Evolutionary conservation across 1,139 yeast genomes (phyloP).

Genomic region (Lodderomyces parapsilosis): DNA sequence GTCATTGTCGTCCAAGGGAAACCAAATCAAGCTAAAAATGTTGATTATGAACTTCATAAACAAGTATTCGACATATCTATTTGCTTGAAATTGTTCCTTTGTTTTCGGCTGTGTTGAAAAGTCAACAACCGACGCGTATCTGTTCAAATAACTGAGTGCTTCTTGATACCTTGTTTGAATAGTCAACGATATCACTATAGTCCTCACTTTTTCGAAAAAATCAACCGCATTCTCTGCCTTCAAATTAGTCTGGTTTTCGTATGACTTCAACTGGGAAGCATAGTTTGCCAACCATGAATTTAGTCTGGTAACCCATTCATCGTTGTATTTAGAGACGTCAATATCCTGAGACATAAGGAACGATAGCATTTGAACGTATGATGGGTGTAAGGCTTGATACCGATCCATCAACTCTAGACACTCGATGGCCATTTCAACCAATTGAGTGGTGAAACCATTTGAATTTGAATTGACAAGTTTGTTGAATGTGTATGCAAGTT

Average conservation of each 20-base stretch:
- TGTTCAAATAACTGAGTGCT: slow-evolving; percentile 20
- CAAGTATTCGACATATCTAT: slow-evolving; percentile 27
- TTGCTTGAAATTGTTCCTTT: slow-evolving; percentile 19
- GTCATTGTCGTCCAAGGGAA: slow-evolving; percentile 16
- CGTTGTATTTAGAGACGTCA: slow-evolving; percentile 1
- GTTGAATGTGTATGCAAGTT: slow-evolving; percentile 14
- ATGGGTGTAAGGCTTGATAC: slow-evolving; percentile 21
- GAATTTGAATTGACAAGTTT: slow-evolving; percentile 11
- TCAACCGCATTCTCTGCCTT: slow-evolving; percentile 2
- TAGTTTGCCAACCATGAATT: slow-evolving; percentile 1
- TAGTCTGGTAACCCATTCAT: slow-evolving; percentile 7
- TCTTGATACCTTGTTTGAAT: slow-evolving; percentile 22
- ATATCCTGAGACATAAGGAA: slow-evolving; percentile 9
- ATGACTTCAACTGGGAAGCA: slow-evolving; percentile 2
- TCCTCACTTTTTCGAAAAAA: slow-evolving; percentile 12
- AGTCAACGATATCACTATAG: slow-evolving; percentile 12
- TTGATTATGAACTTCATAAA: slow-evolving; percentile 24
- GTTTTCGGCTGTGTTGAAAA: slow-evolving; percentile 26
- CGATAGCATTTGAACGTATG: slow-evolving; percentile 12
- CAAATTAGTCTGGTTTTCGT: slow-evolving; percentile 4
- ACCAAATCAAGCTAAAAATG: slow-evolving; percentile 22
- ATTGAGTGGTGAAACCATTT: slow-evolving; percentile 3
- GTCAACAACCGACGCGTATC: slow-evolving; percentile 20
- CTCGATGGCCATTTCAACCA: slow-evolving; percentile 7
- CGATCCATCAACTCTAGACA: slow-evolving; percentile 21